Evolutionary conservation across 768 basidiomycete genomes (phyloP).

Genomic region (Tylopilus intermedius): DNA sequence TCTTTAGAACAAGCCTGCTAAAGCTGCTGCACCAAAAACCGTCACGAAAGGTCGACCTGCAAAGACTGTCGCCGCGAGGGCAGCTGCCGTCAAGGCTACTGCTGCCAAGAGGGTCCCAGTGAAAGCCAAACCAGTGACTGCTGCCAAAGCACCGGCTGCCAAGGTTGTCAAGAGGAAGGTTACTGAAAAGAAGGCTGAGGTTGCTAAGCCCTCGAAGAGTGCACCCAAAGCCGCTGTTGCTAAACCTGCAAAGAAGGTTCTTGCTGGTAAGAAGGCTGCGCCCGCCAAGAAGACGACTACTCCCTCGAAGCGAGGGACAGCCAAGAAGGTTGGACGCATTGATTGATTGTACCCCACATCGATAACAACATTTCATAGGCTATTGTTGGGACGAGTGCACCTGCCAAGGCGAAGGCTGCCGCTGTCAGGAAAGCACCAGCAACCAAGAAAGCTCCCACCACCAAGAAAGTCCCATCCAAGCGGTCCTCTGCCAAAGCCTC

Average conservation of each 20-base stretch:
- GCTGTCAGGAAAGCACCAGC: slow-evolving; percentile 32
- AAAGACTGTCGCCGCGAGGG: slow-evolving; percentile 27
- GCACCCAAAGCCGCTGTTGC: slow-evolving; percentile 12
- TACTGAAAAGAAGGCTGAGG: slow-evolving; percentile 31
- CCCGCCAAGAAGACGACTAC: slow-evolving; percentile 38
- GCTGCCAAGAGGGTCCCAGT: slow-evolving; percentile 25
- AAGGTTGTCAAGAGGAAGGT: slow-evolving; percentile 33
- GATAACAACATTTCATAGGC: slow-evolving; percentile 33
- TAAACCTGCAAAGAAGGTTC: slow-evolving; percentile 31
- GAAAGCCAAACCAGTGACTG: slow-evolving; percentile 35
- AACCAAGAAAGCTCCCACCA: slow-evolving; percentile 23
- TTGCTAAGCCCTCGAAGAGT: slow-evolving; percentile 31
- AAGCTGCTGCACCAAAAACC: slow-evolving; percentile 26
- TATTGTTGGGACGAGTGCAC: slow-evolving; percentile 44
- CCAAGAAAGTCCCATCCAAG: slow-evolving; percentile 24
- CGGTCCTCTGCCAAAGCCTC: slow-evolving; percentile 16
- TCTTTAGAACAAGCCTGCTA: slow-evolving; percentile 30
- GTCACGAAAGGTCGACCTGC: slow-evolving; percentile 21
- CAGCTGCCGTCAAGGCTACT: slow-evolving; percentile 21
- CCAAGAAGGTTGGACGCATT: slow-evolving; percentile 53
- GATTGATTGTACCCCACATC: neutral
- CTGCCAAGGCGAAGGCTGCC: slow-evolving; percentile 31
- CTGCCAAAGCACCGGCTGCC: slow-evolving; percentile 33
- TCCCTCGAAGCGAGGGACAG: slow-evolving; percentile 45
- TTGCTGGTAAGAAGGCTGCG: slow-evolving; percentile 30